Conservation (phyloP, 1,284 basidiomycete species). For the Cutaneotrichosporon mucoides region DNA sequence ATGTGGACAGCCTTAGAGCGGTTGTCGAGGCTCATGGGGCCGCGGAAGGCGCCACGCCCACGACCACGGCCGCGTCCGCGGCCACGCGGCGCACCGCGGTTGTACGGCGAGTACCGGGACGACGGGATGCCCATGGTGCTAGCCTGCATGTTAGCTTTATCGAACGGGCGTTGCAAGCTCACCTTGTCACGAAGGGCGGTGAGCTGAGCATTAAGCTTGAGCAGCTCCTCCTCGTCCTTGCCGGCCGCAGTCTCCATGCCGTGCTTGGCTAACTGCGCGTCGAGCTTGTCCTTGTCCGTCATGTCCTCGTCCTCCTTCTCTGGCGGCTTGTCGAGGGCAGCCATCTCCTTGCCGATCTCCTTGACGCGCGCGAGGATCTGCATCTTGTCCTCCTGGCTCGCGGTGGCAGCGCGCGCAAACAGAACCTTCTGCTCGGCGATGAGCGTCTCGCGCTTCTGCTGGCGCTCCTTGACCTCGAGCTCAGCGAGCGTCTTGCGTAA, state of each 20-base stretch:
- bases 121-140: conserved; percentile 40
- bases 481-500: conserved; percentile 39
- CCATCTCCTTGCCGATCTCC: conserved; percentile 77
- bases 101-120: conserved; percentile 54
- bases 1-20: conserved; percentile 76
- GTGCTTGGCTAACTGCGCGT: conserved; percentile 64
- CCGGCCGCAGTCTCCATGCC: conserved; percentile 52
- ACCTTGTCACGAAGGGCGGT: conserved; percentile 56
- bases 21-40: conserved; percentile 80
- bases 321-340: conserved; percentile 45
- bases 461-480: conserved; percentile 56
- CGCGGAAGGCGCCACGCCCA: conserved; percentile 56
- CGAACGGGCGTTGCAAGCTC: conserved; percentile 22
- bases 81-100: conserved; percentile 62
- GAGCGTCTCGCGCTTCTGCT: conserved; percentile 72
- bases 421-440: conserved; percentile 86
- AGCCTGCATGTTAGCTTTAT: conserved; percentile 23
- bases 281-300: conserved; percentile 37
- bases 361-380: conserved; percentile 70
- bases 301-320: conserved; percentile 41
- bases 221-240: conserved; percentile 51
- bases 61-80: conserved; percentile 55
- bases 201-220: conserved; percentile 39
- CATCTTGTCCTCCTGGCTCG: conserved; percentile 64
- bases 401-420: conserved; percentile 64